Evolutionary conservation across 2,329 filamentous ascomycete genomes (phyloP).

Genomic region (Tolypocladium capitatum): DNA sequence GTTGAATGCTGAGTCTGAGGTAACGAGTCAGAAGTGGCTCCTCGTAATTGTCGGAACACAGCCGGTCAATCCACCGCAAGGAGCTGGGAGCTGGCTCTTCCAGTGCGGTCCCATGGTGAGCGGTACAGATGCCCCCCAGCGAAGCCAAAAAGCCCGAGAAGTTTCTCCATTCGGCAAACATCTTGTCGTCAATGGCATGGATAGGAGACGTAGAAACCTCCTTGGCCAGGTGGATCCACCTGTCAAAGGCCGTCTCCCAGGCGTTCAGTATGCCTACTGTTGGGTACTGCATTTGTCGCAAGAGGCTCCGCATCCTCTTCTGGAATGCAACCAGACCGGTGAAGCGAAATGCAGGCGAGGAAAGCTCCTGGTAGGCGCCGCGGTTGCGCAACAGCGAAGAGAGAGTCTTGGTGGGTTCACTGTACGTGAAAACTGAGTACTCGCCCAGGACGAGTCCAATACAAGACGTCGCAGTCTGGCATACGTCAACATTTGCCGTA

Average conservation of each 20-base stretch:
- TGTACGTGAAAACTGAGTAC: constrained; percentile 37
- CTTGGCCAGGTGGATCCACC: constrained; percentile 51
- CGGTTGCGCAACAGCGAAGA: constrained; percentile 45
- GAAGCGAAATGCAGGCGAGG: constrained; percentile 50
- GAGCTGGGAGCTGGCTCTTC: constrained; percentile 46
- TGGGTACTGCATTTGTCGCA: constrained; percentile 48
- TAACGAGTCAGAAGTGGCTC: constrained; percentile 48
- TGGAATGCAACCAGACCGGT: constrained; percentile 59
- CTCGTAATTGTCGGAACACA: constrained; percentile 44
- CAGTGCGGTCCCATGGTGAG: constrained; percentile 40
- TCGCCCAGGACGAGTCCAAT: constrained; percentile 51
- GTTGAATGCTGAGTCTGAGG: constrained; percentile 49
- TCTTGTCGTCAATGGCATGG: constrained; percentile 40
- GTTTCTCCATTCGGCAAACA: constrained; percentile 53
- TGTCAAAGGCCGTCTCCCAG: constrained; percentile 53
- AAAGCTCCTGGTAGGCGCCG: constrained; percentile 47
- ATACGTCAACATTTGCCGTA: constrained; percentile 51
- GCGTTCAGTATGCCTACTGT: constrained; percentile 54
- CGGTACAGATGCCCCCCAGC: constrained; percentile 51
- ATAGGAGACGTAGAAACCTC: constrained; percentile 42
- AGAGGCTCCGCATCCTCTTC: constrained; percentile 46
- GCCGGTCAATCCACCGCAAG: constrained; percentile 51
- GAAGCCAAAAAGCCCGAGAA: constrained; percentile 56
- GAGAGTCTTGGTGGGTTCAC: constrained; percentile 35
- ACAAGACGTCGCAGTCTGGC: constrained; percentile 49